Percentiles rank a stretch among this genome's conserved stretches.
Conservation (phyloP, 2,329 filamentous ascomycete species). For the Huntiella omanensis region DNA sequence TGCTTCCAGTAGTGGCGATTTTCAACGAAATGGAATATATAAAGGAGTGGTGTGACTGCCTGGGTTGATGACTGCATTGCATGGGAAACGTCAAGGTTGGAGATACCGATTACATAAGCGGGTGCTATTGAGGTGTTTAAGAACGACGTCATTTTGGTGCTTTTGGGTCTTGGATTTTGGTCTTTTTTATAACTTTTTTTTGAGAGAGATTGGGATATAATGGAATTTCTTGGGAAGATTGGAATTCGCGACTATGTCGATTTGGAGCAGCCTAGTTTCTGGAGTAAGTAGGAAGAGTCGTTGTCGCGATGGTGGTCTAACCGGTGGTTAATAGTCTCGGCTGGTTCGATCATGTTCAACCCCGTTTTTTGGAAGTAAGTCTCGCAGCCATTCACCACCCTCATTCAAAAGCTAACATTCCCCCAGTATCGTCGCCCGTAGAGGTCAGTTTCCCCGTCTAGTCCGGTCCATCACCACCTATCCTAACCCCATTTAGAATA, state of each 20-base stretch:
- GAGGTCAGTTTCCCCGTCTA: slow-evolving; percentile 34
- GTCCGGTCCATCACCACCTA: not conserved
- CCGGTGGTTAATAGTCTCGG: slow-evolving; percentile 45
- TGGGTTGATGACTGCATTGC: too few species aligned
- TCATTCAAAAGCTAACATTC: slow-evolving; percentile 18
- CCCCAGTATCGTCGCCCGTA: slow-evolving; percentile 58
- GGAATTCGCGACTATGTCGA: slow-evolving; percentile 26
- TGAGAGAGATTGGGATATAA: slow-evolving; percentile 9
- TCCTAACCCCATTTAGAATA: slow-evolving; percentile 45
- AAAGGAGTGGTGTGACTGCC: too few species aligned
- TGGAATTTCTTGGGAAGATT: not conserved
- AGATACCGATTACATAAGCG: too few species aligned
- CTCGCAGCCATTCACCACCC: not conserved
- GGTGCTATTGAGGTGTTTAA: too few species aligned
- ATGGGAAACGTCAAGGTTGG: too few species aligned
- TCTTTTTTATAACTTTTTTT: slow-evolving; percentile 2
- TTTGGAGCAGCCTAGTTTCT: slow-evolving; percentile 45
- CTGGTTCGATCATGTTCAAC: slow-evolving; percentile 74
- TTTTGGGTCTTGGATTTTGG: too few species aligned
- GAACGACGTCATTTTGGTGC: too few species aligned
- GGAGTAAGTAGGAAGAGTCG: slow-evolving; percentile 30
- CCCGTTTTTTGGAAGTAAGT: slow-evolving; percentile 99
- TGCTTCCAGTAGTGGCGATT: too few species aligned
- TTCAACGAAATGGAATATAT: too few species aligned
- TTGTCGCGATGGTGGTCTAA: not conserved